A percentile compares a stretch with the other conserved stretches of the same genome.
Conservation (phyloP, 2,329 filamentous ascomycete genomes). For the Talaromyces sp. region DNA sequence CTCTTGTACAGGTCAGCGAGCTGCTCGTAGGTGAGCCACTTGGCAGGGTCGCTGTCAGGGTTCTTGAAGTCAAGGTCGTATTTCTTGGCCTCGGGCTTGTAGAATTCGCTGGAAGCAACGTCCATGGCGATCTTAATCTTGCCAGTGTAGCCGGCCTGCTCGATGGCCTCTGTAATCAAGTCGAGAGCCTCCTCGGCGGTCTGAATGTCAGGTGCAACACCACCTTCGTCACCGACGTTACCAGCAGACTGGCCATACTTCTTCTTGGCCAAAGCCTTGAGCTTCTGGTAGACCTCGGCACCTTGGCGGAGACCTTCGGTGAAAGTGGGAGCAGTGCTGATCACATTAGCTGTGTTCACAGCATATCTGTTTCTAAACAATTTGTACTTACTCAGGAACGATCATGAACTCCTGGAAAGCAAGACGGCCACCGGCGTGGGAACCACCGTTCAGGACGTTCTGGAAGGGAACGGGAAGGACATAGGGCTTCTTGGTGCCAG, state of each 20-base stretch:
- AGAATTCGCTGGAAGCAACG: constrained; percentile 98
- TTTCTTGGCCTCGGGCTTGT: constrained; percentile 96
- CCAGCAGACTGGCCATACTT: constrained; percentile 98
- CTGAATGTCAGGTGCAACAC: constrained; percentile 98
- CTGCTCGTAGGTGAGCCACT: constrained; percentile 99
- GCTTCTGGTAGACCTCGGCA: constrained; percentile 95
- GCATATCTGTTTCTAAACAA: too few species aligned
- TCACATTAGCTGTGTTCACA: neutral
- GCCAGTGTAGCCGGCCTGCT: constrained; percentile 91
- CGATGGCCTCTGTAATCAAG: constrained; percentile 90
- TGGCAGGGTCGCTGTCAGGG: constrained; percentile 87
- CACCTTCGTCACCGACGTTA: constrained; percentile 99
- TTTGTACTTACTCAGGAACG: constrained; percentile 63
- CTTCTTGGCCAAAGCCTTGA: constrained; percentile 97
- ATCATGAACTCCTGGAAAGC: constrained; percentile 98
- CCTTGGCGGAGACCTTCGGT: constrained; percentile 94
- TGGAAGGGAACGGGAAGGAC: constrained; percentile 87
- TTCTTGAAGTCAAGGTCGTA: constrained; percentile 99
- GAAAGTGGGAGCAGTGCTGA: constrained; percentile 77
- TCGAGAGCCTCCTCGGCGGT: constrained; percentile 93
- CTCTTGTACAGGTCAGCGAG: constrained; percentile 86
- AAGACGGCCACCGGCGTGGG: constrained; percentile 92
- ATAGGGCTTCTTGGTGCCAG: constrained; percentile 86
- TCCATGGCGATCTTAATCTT: constrained; percentile 99
- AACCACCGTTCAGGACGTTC: constrained; percentile 91